Base-by-base conservation (phyloP, 2,329 filamentous ascomycete genomes). In the Exserohilum turcica region DNA sequence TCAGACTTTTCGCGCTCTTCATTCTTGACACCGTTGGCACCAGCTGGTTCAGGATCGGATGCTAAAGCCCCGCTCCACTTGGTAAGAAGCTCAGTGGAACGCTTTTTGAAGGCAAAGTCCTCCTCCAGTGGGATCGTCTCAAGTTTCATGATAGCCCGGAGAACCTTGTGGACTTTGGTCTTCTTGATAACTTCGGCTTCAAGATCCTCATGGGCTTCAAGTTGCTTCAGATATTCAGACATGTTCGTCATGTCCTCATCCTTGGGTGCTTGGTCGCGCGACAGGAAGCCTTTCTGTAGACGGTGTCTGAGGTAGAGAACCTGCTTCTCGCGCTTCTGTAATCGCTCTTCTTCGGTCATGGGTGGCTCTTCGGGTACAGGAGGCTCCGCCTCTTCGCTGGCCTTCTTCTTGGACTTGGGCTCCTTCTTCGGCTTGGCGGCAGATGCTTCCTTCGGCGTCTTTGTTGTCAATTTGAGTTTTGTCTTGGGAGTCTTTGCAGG, bases 121-220 rank as follows among this genome's bases (percentile, higher is more conserved):
- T 92, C 90, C 61, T 99, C 94, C 56, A 87, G 88, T 1, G 72
- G 72, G 63, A 99, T 96, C 3, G 82, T 82, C 37, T 87, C 84
- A 7, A 99, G 81, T 79, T 96, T 97, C 67, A 97, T 80, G 62
- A 99, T 94, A 4, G 89, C 92, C 79, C 95, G 96, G 52, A 99
- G 83, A 9, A 99, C 93, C 79, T 99, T 99, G 85, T 97, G 93
- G 76, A 99, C 97, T 82, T 97, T 99, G 57, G 94, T 99, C 12
- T 80, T 81, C 59, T 90, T 86, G 67, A 97, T 96, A 65, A 97
- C 94, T 61, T 86, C 86, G 27, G 90, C 91, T 72, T 97, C 93
- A 4, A 97, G 84, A 60, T 96, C 90, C 1, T 85, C 74, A 81
- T 86, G 88, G 6, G 81, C 84, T 77, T 99, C 94, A 5, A 99